These are phyloP conservation scores for Trapa incisa DNA, from an alignment of 345 rosid species.

Conservation along the genomic window DNA sequence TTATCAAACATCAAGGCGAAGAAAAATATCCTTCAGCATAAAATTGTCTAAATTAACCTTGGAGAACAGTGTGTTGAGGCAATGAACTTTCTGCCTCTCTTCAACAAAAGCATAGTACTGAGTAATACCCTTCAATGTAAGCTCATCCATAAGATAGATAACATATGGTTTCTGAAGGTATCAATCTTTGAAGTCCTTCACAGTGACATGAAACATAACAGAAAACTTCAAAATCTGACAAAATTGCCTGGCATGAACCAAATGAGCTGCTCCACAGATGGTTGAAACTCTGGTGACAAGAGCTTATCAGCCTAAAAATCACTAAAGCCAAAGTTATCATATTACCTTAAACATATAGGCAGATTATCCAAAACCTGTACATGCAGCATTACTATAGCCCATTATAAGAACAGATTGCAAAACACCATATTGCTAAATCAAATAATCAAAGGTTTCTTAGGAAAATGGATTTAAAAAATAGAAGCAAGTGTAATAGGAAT, in stretches of 20 bases:
- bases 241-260: conserved; percentile 54
- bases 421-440: not conserved
- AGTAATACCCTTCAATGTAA: conserved; percentile 91
- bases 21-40: not conserved
- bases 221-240: conserved; percentile 98
- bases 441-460: not conserved
- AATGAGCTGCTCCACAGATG: conserved; percentile 89
- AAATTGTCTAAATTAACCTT: conserved; percentile 47
- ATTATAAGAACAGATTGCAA: not conserved
- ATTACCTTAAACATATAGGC: not conserved
- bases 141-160: conserved; percentile 99
- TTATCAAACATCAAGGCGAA: not conserved
- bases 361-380: conserved; percentile 16
- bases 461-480: not conserved
- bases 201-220: conserved; percentile 95
- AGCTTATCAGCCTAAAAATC: conserved; percentile 89
- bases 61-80: conserved; percentile 95
- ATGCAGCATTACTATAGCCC: not conserved
- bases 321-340: conserved; percentile 2
- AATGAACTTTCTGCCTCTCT: conserved; percentile 99
- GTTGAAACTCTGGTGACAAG: conserved; percentile 94
- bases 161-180: conserved; percentile 72
- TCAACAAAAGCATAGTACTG: conserved; percentile 98
- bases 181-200: conserved; percentile 92
- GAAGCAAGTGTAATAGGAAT: not conserved